A percentile compares a stretch with the other conserved stretches of the same genome.
Evolutionary conservation across 768 basidiomycete species (phyloP).

Genomic region (Candolleomyces aberdarensis): DNA sequence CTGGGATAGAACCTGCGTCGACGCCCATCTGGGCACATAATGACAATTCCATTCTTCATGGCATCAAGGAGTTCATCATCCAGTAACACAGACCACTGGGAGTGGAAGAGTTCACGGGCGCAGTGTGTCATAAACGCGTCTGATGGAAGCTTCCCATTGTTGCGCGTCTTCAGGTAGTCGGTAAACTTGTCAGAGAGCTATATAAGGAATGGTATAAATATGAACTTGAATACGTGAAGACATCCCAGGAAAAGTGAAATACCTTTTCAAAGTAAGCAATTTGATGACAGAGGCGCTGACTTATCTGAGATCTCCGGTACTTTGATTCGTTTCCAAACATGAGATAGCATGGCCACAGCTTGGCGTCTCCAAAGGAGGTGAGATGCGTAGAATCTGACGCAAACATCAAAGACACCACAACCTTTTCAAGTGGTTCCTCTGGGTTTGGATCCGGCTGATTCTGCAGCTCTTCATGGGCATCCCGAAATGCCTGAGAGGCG

Average conservation of each 20-base stretch:
- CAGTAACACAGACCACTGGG: slow-evolving; percentile 26
- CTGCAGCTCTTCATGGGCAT: slow-evolving; percentile 11
- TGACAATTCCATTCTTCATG: slow-evolving; percentile 30
- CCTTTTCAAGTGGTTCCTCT: not conserved
- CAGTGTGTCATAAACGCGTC: slow-evolving; percentile 27
- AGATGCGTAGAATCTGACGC: slow-evolving; percentile 18
- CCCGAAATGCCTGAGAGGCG: not conserved
- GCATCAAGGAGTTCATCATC: slow-evolving; percentile 30
- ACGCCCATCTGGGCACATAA: slow-evolving; percentile 29
- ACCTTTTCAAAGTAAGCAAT: slow-evolving; percentile 14
- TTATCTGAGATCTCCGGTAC: slow-evolving; percentile 11
- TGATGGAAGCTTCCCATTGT: slow-evolving; percentile 15
- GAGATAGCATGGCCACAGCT: slow-evolving; percentile 17
- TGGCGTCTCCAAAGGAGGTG: slow-evolving; percentile 13
- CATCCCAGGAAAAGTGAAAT: not conserved
- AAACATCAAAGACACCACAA: slow-evolving; percentile 24
- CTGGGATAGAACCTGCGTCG: slow-evolving; percentile 26
- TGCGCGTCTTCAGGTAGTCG: slow-evolving; percentile 9
- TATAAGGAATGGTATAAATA: no score
- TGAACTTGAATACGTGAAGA: not conserved
- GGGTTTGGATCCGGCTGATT: no score
- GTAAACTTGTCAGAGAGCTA: slow-evolving; percentile 21
- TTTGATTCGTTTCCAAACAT: slow-evolving; percentile 19
- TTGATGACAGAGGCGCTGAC: slow-evolving; percentile 11
- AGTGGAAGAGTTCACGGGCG: slow-evolving; percentile 29